Evolutionary conservation across 768 basidiomycete genomes (phyloP).

Genomic region (Leccinum uliginosum): DNA sequence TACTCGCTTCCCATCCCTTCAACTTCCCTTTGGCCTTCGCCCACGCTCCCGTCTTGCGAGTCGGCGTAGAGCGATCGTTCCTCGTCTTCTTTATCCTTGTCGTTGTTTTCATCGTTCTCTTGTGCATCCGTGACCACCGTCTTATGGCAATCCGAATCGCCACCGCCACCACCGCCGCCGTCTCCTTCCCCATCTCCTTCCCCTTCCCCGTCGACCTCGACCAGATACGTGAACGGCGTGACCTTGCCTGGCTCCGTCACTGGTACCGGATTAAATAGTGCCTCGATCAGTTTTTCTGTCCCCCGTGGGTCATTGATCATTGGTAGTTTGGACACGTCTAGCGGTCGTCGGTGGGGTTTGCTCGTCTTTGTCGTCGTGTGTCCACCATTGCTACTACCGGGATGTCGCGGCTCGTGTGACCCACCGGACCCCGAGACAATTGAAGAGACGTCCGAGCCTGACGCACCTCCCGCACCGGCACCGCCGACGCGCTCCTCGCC

Average conservation of each 20-base stretch:
- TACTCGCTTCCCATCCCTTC: conserved; percentile 23
- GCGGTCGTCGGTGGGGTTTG: conserved; percentile 24
- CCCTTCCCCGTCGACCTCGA: conserved; percentile 23
- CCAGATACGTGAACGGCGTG: conserved; percentile 37
- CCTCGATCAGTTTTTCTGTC: conserved; percentile 73
- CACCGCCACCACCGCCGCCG: conserved; percentile 9
- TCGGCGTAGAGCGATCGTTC: conserved; percentile 21
- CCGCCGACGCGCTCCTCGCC: neutral
- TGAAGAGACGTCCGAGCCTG: conserved; percentile 21
- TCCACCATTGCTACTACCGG: neutral
- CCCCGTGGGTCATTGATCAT: conserved; percentile 54
- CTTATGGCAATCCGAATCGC: neutral
- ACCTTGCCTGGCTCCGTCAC: conserved; percentile 29
- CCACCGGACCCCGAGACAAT: conserved; percentile 13
- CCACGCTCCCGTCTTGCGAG: conserved; percentile 12
- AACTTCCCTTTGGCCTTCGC: conserved; percentile 3
- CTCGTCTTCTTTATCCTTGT: conserved; percentile 7
- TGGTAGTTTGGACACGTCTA: conserved; percentile 40
- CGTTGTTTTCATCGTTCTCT: neutral
- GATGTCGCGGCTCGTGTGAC: neutral
- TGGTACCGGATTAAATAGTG: conserved; percentile 69
- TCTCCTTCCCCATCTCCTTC: conserved; percentile 15
- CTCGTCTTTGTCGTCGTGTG: conserved; percentile 8
- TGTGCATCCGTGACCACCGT: neutral
- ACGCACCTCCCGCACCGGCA: neutral